A percentile compares a stretch with the other conserved stretches of the same genome.
These are phyloP conservation scores for Eucalyptus tenuipes DNA, from an alignment of 345 rosid genomes.

Conservation along the genomic window DNA sequence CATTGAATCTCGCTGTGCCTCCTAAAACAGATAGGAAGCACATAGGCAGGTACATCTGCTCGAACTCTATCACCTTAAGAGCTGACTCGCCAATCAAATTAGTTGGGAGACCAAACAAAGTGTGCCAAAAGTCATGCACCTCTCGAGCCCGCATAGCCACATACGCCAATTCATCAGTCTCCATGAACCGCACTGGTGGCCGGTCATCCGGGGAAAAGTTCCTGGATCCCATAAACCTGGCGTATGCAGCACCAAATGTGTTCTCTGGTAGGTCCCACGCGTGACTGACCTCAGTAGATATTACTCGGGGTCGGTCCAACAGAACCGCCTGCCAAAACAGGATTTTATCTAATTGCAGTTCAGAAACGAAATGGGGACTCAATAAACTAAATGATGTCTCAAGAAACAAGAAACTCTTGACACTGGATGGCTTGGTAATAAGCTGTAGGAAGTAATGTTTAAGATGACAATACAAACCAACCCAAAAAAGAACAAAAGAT, in stretches of 20 bases:
- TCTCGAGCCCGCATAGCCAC: slow-evolving; percentile 40
- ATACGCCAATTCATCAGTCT: slow-evolving; percentile 31
- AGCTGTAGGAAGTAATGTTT: background rate
- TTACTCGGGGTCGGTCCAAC: slow-evolving; percentile 26
- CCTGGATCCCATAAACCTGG: slow-evolving; percentile 37
- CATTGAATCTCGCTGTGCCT: slow-evolving; percentile 26
- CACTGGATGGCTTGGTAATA: background rate
- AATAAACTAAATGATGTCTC: background rate
- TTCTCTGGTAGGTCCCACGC: slow-evolving; percentile 33
- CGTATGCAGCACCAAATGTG: slow-evolving; percentile 39
- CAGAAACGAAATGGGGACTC: background rate
- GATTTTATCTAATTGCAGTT: background rate
- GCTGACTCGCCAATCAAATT: slow-evolving; percentile 35
- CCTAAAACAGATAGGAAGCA: slow-evolving; percentile 28
- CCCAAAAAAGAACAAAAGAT: too few species aligned
- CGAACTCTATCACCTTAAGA: slow-evolving; percentile 36
- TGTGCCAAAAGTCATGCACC: slow-evolving; percentile 44
- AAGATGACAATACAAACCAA: background rate
- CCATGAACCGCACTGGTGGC: slow-evolving; percentile 42
- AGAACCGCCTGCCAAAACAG: slow-evolving; percentile 14
- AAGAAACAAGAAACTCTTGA: background rate
- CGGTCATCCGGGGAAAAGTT: slow-evolving; percentile 34
- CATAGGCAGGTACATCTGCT: slow-evolving; percentile 42
- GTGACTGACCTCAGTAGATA: slow-evolving; percentile 19
- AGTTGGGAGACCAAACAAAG: slow-evolving; percentile 28